These are phyloP conservation scores for Saccharomycopsis babjevae DNA, from an alignment of 805 yeast species.

Conservation along the genomic window DNA sequence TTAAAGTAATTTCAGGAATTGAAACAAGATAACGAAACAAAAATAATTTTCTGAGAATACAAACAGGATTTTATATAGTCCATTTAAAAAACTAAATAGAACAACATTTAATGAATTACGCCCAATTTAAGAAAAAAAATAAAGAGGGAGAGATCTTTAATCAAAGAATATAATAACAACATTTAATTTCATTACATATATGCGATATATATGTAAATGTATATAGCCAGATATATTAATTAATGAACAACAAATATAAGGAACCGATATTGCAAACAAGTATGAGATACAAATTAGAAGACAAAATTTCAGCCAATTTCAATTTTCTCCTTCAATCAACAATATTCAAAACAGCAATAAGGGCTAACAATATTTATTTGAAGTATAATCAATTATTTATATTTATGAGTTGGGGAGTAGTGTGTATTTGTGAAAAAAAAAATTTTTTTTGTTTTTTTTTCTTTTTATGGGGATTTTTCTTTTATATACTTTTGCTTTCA, in stretches of 20 bases:
- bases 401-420: neutral
- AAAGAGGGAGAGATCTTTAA: neutral
- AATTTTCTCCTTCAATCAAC: neutral
- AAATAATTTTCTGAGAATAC: no score
- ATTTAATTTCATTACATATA: constrained; percentile 1
- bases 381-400: neutral
- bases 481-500: neutral
- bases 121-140: neutral
- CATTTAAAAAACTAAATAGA: no score
- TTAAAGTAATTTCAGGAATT: no score
- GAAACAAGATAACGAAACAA: no score
- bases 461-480: neutral
- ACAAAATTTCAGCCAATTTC: neutral
- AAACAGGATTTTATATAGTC: no score
- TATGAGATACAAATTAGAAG: neutral
- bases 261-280: neutral
- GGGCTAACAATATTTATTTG: neutral
- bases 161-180: neutral
- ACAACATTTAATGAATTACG: no score
- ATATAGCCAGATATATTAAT: constrained; percentile 1
- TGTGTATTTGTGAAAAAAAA: constrained; percentile 1
- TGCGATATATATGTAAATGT: neutral
- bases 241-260: neutral
- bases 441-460: neutral
- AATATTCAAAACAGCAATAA: neutral